These are phyloP conservation scores for Phytophthora cajani DNA, from an alignment of 352 stramenopile genomes.

Conservation along the genomic window DNA sequence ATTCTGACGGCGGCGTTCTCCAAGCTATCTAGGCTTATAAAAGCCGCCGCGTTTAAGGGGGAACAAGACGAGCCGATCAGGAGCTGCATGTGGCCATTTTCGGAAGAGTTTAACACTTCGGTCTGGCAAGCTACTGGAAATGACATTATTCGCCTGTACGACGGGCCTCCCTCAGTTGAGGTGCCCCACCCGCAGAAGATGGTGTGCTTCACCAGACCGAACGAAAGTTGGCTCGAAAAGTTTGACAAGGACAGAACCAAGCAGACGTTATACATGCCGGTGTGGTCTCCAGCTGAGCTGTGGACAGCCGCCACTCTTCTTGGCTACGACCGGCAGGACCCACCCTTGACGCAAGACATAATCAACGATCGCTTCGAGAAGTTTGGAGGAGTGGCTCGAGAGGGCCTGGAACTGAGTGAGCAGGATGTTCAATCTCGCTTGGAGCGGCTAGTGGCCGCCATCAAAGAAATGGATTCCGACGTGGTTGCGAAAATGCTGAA, in stretches of 20 bases:
- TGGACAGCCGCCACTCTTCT: not conserved
- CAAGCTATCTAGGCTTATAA: not conserved
- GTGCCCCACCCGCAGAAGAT: not conserved
- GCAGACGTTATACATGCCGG: constrained; percentile 8
- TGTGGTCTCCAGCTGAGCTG: constrained; percentile 8
- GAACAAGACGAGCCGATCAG: not conserved
- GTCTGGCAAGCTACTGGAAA: not conserved
- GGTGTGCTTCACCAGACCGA: constrained; percentile 13
- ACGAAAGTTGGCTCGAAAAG: not conserved
- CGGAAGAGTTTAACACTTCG: not conserved
- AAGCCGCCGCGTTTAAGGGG: not conserved
- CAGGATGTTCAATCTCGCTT: not conserved
- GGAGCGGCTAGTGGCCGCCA: not conserved
- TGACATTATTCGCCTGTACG: constrained; percentile 5
- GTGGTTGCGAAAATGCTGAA: not conserved
- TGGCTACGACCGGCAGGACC: not conserved
- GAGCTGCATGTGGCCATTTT: not conserved
- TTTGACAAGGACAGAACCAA: not conserved
- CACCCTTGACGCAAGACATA: not conserved
- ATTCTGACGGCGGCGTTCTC: constrained; percentile 4
- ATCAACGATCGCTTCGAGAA: constrained; percentile 4
- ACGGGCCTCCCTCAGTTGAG: not conserved
- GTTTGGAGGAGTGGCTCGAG: constrained; percentile 11
- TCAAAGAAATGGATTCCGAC: not conserved
- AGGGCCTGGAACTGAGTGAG: not conserved